Base-by-base conservation (phyloP, 2,329 filamentous ascomycete genomes). In the Hypoxylon rubiginosum region DNA sequence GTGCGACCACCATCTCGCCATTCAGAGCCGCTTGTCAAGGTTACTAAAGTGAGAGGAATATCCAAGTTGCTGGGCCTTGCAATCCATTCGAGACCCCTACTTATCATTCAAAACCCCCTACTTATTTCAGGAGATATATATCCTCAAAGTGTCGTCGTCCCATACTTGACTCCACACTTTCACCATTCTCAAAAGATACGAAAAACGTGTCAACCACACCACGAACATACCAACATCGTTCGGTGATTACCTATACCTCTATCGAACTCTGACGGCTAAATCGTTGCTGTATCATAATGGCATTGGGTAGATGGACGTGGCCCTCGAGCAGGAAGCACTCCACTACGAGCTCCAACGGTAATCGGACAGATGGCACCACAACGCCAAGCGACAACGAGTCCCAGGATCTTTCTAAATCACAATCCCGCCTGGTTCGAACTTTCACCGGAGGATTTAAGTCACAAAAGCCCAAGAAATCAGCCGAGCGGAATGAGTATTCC, bases 251-350 rank as follows among this genome's bases (percentile, higher is more conserved):
- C 39, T 43, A 43, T 19, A 43, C n/a, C 13, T 19, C 39, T 19
- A 43, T 10, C 26, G 26, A 9, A 21, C 17, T 28, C 10, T 17
- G 45, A 41, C 19, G 19, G 32, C 34, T 34, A 30, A 48, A 7
- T 34, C 9, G 19, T 57, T 36, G 0, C 32, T 41, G 7, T 26
- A 54, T 49, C 51, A 67, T 24, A 15, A 72, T 71, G 70, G 66
- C 64, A 11, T 50, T 72, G 21, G 67, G 71, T 15, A 67, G 67
- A 64, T 75, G 72, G 73, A 69, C 68, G 8, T 67, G 70, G 49
- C 57, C 69, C 11, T 53, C 67, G 15, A 71, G 70, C 53, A 63
- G 69, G 46, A 73, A 73, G 48, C 61, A 64, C 43, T 71, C 68
- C 8, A 64, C 68, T 15, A 55, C 64, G 13, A 74, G 73, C 57